Evolutionary conservation across 352 stramenopile species (phyloP), one percentile per base, ranked within the genome.

Genomic region (Albugo laibachii): DNA sequence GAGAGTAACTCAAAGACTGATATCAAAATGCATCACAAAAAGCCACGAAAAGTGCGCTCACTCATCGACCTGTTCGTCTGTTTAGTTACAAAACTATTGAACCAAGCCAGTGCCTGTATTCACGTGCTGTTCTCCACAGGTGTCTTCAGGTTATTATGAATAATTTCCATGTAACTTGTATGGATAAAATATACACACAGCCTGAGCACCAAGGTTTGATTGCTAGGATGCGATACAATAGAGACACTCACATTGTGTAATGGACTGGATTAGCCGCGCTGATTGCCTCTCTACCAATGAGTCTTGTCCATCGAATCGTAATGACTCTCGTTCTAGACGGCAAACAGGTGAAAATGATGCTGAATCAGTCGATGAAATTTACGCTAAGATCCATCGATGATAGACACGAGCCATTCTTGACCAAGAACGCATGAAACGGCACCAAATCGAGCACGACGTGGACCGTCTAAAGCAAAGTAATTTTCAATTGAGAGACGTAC

Each of bases 241-340:
- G 16, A 8, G 8, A 43, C 2, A 24, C 19, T 24, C 16, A 24
- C 16, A 19, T 3, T 19, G 19, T 43, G 8, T 43, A 49, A 39
- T 38, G 38, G 15, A 15, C 36, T 2, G 13, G 2, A 45, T 13
- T 38, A 82, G 70, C 63, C 21, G 63, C 59, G 37, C 49, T 85
- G 55, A 69, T 85, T 13, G 68, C 71, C 19, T 66, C 70, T n/a
- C 54, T 85, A 36, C 73, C 73, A 8, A 67, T 52, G 14, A 59
- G 66, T 35, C 60, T 85, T 14, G 55, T 83, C 50, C 73, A 83
- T 43, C 68, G 73, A 15, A 74, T 85, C 52, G 65, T 85, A 42
- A 55, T 70, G 35, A 75, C 62, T 31, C 56, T 85, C 19, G 64
- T 83, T 18, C 65, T 64, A 16, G 60, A 77, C 36, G 69, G 54